Evolutionary conservation across 1,139 yeast genomes (phyloP), one percentile per base, ranked within the genome.

Genomic region (Nadsonia commutata): DNA sequence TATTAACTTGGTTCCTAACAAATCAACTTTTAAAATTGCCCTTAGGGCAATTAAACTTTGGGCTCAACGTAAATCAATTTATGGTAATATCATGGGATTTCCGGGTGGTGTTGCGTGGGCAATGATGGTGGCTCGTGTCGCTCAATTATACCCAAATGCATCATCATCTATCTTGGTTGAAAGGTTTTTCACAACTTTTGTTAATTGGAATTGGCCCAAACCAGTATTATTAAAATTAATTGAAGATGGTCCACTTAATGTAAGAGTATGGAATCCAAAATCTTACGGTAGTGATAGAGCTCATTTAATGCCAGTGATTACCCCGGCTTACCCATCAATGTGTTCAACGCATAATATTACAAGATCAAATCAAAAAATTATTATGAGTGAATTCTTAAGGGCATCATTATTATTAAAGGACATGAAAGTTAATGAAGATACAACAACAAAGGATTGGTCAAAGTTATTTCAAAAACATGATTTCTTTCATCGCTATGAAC

Each of bases 81-180:
- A 90, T 61, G 97, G 84, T 3, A 90, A 90, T 57, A 81, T 90
- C 40, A 85, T 81, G 70, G 98, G 98, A 0, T 90, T 90, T 62
- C 98, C 98, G 0, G 99, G 99, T 53, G 99, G 99, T 61, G 98
- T 90, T 31, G 98, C 98, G 0, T 90, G 98, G 98, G 99, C 98
- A 1, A 90, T 90, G 97, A 63, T 90, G 40, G 96, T 86, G 6
- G 98, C 98, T 1, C 72, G 98, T 55, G 86, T 90, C 31, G 90
- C 98, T 60, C 99, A 90, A 58, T 64, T 90, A 39, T 93, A 88
- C 57, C 99, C 99, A 2, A 88, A 88, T 62, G 95, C 97, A 0
- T 94, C 86, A 8, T 80, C 95, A 50, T 88, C 97, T 0, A 86
- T 84, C 1, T 80, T 90, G 45, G 80, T 90, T 13, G 79, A 82